A percentile compares a stretch with the other conserved stretches of the same genome.
These are phyloP conservation scores for Solanum piurae DNA, from an alignment of 257 asterid genomes.

Conservation along the genomic window DNA sequence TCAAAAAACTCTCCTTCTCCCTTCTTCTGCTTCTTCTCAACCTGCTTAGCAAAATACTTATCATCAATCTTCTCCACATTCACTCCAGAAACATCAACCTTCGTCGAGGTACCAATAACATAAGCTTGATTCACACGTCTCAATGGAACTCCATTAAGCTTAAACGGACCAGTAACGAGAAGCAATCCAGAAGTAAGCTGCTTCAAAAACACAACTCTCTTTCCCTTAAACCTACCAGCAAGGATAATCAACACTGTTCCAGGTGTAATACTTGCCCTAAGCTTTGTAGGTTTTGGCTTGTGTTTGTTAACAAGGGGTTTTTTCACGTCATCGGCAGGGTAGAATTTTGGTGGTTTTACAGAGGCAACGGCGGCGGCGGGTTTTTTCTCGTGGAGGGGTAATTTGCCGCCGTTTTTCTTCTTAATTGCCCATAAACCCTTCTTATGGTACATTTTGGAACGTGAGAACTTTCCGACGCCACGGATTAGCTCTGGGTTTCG, in stretches of 20 bases:
- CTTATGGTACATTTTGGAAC: background rate
- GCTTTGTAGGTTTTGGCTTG: background rate
- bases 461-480: background rate
- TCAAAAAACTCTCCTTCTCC: conserved; percentile 10
- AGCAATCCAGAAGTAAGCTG: background rate
- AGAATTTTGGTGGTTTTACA: background rate
- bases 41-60: conserved; percentile 7
- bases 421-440: background rate
- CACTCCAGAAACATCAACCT: conserved; percentile 1
- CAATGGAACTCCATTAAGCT: conserved; percentile 3
- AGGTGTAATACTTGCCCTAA: background rate
- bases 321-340: conserved; percentile 1
- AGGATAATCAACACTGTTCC: conserved; percentile 6
- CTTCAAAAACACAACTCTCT: conserved; percentile 5
- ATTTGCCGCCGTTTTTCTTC: background rate
- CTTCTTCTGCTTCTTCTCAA: conserved; percentile 7
- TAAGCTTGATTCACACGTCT: conserved; percentile 11
- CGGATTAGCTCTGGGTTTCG: background rate
- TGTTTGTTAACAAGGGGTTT: background rate
- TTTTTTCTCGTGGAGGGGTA: background rate
- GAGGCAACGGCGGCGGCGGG: background rate
- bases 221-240: conserved; percentile 6
- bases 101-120: conserved; percentile 8
- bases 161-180: conserved; percentile 1
- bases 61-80: conserved; percentile 10